Conservation (phyloP, 805 yeast genomes). For the Suhomyces pyralidae region DNA sequence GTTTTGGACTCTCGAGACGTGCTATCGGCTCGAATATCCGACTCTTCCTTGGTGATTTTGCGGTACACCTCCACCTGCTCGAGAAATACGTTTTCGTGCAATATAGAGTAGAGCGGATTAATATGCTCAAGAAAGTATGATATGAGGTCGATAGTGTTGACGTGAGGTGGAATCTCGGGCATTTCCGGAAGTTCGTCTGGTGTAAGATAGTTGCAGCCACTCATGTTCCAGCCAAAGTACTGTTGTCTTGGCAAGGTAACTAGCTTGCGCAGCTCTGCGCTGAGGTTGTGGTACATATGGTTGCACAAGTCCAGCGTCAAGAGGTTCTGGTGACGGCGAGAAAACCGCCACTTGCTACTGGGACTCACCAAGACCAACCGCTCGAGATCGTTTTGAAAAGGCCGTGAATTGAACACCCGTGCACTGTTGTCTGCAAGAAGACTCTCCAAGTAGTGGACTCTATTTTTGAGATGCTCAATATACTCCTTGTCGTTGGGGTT, state of each 20-base stretch:
- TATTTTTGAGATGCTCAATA: constrained; percentile 35
- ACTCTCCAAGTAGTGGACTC: constrained; percentile 39
- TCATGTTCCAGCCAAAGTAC: constrained; percentile 63
- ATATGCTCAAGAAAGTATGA: constrained; percentile 46
- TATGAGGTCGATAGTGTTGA: constrained; percentile 20
- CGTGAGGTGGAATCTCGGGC: constrained; percentile 18
- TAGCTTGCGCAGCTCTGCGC: constrained; percentile 28
- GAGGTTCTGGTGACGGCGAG: constrained; percentile 45
- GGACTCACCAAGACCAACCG: constrained; percentile 20
- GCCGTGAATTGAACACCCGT: constrained; percentile 10
- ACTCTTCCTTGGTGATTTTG: constrained; percentile 9
- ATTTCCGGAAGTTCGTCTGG: constrained; percentile 32
- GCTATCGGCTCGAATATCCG: constrained; percentile 10
- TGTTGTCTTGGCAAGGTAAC: constrained; percentile 54
- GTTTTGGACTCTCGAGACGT: constrained; percentile 20
- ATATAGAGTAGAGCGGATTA: constrained; percentile 51
- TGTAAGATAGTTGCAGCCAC: constrained; percentile 51
- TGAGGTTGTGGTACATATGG: constrained; percentile 29
- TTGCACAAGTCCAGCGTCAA: constrained; percentile 40
- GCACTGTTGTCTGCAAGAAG: constrained; percentile 18
- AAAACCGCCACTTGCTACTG: constrained; percentile 46
- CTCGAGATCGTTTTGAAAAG: constrained; percentile 7
- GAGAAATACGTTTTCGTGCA: constrained; percentile 53
- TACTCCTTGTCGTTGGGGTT: constrained; percentile 18
- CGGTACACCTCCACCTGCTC: constrained; percentile 41